Evolutionary conservation across 2,329 filamentous ascomycete species (phyloP), one percentile per base, ranked within the genome.

Genomic region (Pezicula neosporulosa): DNA sequence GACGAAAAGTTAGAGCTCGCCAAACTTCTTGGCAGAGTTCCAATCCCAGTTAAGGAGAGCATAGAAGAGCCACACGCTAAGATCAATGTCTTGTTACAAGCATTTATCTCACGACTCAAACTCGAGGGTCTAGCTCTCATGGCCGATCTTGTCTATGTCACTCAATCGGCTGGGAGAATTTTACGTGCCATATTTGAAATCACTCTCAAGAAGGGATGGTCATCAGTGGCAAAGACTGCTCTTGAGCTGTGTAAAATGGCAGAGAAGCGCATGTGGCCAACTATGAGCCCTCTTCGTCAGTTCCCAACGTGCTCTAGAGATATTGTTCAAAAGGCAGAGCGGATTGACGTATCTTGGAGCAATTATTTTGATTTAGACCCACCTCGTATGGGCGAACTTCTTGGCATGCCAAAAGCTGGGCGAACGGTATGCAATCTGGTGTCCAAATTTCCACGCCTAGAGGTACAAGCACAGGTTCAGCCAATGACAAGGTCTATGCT

Each of bases 261-360:
- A 0, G 94, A 99, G 75, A 96, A 96, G 77, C 83, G 95, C 46
- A 99, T 99, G 95, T 99, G 94, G 94, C 92, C 93, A 13, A 97
- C 93, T 6, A 99, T 97, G 94, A 90, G 90, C 36, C 94, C 95
- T 10, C 77, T 99, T 30, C 84, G 94, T 49, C 94, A 99, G 65
- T 99, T 99, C 66, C 82, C 87, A 3, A 74, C 76, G 37, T 96
- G 91, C 64, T 85, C 92, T 3, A 78, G 84, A 38, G 93, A 97
- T 52, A 89, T 97, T 48, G 76, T 97, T 45, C 85, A 90, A 59
- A 97, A 97, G 72, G 87, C 92, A 3, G 94, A 99, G 73, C 83
- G 92, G 60, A 96, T 97, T 55, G 92, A 97, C 60, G 92, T 97
- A 18, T 86, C 89, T 1, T 99, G 93, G 91, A 81, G 78, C 54